A percentile compares a stretch with the other conserved stretches of the same genome.
Conservation (phyloP, 2,329 filamentous ascomycete species). For the Aspergillus sp. region DNA sequence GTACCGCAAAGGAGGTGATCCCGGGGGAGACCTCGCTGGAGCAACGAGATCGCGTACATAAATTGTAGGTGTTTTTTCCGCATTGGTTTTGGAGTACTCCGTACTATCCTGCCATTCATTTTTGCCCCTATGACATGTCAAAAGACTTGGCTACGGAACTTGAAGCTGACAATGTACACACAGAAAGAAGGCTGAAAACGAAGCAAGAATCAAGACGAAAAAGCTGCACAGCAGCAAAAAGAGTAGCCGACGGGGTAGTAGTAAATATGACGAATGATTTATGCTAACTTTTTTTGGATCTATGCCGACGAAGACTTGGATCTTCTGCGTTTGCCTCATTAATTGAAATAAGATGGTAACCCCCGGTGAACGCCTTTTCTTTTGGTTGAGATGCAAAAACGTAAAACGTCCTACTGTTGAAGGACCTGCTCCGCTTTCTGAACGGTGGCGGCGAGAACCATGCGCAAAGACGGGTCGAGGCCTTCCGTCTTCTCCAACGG, state of each 20-base stretch:
- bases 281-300: slow-evolving; percentile 23
- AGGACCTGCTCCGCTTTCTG: slow-evolving; percentile 33
- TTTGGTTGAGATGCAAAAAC: slow-evolving; percentile 10
- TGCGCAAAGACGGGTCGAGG: slow-evolving; percentile 54
- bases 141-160: not conserved
- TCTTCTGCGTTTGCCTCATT: slow-evolving; percentile 3
- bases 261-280: slow-evolving; percentile 37
- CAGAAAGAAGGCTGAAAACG: slow-evolving; percentile 59
- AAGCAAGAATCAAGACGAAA: slow-evolving; percentile 57
- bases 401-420: slow-evolving; percentile 17
- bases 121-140: not conserved
- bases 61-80: slow-evolving; percentile 44
- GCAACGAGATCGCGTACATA: slow-evolving; percentile 55
- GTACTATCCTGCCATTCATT: not conserved
- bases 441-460: slow-evolving; percentile 48
- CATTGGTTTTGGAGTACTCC: not conserved
- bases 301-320: slow-evolving; percentile 4
- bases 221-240: slow-evolving; percentile 64
- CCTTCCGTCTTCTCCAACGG: slow-evolving; percentile 45
- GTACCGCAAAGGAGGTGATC: slow-evolving; percentile 51
- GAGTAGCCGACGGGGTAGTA: slow-evolving; percentile 48
- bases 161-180: slow-evolving; percentile 17
- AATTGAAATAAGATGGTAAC: not conserved
- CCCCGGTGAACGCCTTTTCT: not conserved
- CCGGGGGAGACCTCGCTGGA: slow-evolving; percentile 61